These are phyloP conservation scores for Lentinula novae-zelandiae DNA, from an alignment of 1,284 basidiomycete genomes.

Conservation along the genomic window DNA sequence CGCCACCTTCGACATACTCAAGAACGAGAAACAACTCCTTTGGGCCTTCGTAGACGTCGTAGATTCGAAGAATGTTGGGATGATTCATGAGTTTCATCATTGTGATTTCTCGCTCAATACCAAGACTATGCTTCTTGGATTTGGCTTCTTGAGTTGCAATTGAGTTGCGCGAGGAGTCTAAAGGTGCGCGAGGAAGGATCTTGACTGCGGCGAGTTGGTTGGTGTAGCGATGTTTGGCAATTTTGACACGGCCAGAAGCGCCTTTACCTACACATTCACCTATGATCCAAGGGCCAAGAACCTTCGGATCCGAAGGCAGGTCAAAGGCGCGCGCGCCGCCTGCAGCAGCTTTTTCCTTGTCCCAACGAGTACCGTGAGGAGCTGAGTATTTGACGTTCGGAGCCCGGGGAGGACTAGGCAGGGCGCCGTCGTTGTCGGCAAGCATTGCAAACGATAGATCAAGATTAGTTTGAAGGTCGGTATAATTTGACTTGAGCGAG, in stretches of 20 bases:
- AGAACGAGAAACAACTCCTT: slow-evolving; percentile 92
- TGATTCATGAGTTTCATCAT: slow-evolving; percentile 99
- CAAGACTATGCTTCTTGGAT: slow-evolving; percentile 85
- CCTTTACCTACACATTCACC: slow-evolving; percentile 96
- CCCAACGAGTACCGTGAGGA: slow-evolving; percentile 75
- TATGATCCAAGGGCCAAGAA: slow-evolving; percentile 80
- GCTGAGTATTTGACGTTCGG: slow-evolving; percentile 66
- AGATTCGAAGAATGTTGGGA: slow-evolving; percentile 93
- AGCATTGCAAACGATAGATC: slow-evolving; percentile 26
- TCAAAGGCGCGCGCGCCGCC: slow-evolving; percentile 64
- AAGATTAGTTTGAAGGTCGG: slow-evolving; percentile 19
- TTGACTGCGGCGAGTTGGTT: slow-evolving; percentile 97
- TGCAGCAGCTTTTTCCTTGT: slow-evolving; percentile 76
- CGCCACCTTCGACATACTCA: slow-evolving; percentile 97
- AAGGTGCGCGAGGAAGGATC: slow-evolving; percentile 88
- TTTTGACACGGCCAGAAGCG: slow-evolving; percentile 92
- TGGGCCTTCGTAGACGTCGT: slow-evolving; percentile 95
- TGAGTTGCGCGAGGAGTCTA: slow-evolving; percentile 76
- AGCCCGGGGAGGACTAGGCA: slow-evolving; percentile 58
- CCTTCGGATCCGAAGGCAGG: slow-evolving; percentile 69
- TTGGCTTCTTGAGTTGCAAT: slow-evolving; percentile 72
- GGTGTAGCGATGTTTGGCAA: slow-evolving; percentile 86
- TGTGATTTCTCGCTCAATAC: slow-evolving; percentile 95
- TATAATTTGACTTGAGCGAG: background rate
- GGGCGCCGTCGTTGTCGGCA: slow-evolving; percentile 20